Evolutionary conservation across 73 alveolate genomes (phyloP).

Genomic region (Tetrahymena borealis): DNA sequence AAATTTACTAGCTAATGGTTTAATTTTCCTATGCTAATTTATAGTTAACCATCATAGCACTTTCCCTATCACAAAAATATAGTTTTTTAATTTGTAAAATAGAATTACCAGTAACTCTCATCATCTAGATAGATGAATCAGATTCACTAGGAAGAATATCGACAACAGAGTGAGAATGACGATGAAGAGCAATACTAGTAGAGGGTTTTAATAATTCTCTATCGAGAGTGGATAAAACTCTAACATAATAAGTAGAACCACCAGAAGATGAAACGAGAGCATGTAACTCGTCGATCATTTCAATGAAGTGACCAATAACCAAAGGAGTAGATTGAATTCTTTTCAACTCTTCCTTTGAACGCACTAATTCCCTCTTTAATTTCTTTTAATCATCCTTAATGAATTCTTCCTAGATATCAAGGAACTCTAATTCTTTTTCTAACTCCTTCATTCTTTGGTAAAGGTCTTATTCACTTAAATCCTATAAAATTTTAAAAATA

Average conservation of each 20-base stretch:
- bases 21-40: too few relatives aligned
- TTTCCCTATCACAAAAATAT: too few relatives aligned
- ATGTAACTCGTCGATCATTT: constrained; percentile 96
- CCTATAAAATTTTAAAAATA: background rate
- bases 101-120: constrained; percentile 47
- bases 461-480: constrained; percentile 71
- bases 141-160: constrained; percentile 99
- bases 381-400: constrained; percentile 95
- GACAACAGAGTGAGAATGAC: constrained; percentile 97
- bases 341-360: constrained; percentile 96
- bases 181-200: constrained; percentile 97
- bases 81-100: background rate
- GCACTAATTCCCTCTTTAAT: constrained; percentile 92
- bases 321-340: constrained; percentile 90
- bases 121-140: constrained; percentile 91
- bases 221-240: constrained; percentile 97
- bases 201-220: constrained; percentile 96
- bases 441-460: constrained; percentile 85
- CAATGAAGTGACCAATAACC: constrained; percentile 84
- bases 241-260: constrained; percentile 93
- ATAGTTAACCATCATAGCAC: too few relatives aligned
- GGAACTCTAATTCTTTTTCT: constrained; percentile 93
- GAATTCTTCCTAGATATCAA: constrained; percentile 94
- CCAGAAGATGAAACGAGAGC: constrained; percentile 95
- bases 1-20: too few relatives aligned